Conservation (phyloP, 345 rosid genomes). For the Gynandropsis gynandra region DNA sequence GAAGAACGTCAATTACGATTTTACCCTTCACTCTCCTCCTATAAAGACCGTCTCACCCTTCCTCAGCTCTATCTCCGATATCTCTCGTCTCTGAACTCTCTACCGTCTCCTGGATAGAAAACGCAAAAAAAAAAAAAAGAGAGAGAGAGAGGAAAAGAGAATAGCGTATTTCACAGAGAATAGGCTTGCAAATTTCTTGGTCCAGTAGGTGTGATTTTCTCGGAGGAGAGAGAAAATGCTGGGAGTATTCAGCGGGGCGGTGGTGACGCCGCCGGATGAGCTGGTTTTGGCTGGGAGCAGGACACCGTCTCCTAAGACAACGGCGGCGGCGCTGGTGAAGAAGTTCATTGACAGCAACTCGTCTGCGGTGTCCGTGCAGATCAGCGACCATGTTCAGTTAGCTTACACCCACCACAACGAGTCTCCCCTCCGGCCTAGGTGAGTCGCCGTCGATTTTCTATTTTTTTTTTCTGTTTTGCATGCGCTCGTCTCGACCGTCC, state of each 20-base stretch:
- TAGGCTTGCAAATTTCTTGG: background rate
- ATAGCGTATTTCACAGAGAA: background rate
- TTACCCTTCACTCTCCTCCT: slow-evolving; percentile 16
- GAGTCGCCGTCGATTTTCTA: slow-evolving; percentile 13
- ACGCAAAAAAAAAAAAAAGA: too few relatives aligned
- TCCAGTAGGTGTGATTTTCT: background rate
- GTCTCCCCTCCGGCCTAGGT: slow-evolving; percentile 74
- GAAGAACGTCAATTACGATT: slow-evolving; percentile 14
- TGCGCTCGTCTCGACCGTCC: background rate
- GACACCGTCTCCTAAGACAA: slow-evolving; percentile 84
- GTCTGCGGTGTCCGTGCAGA: slow-evolving; percentile 58
- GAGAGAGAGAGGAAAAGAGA: too few relatives aligned
- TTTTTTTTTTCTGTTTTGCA: background rate
- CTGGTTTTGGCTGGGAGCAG: slow-evolving; percentile 92
- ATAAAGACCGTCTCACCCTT: slow-evolving; percentile 1
- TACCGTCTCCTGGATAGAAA: too few relatives aligned
- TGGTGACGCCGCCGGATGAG: slow-evolving; percentile 88
- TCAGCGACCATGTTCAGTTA: slow-evolving; percentile 66
- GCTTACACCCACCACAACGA: slow-evolving; percentile 71
- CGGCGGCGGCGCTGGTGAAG: slow-evolving; percentile 51
- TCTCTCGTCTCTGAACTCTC: background rate
- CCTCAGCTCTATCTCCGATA: slow-evolving; percentile 13
- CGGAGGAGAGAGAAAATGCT: slow-evolving; percentile 41
- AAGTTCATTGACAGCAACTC: slow-evolving; percentile 50
- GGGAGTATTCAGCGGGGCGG: slow-evolving; percentile 77